Base-by-base conservation (phyloP, 768 basidiomycete genomes). In the Lactifluus volemus region DNA sequence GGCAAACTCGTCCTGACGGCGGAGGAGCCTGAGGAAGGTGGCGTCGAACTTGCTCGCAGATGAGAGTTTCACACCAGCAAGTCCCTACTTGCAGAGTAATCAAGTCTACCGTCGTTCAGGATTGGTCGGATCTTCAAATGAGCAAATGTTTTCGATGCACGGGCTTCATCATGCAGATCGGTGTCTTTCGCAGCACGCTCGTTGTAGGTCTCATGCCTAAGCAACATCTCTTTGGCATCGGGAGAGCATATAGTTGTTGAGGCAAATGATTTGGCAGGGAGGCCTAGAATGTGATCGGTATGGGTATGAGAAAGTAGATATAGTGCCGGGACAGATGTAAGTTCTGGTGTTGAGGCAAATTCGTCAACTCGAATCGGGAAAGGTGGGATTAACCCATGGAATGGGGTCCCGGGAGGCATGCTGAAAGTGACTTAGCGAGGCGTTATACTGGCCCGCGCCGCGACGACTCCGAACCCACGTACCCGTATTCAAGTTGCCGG, bases 271-370 rank as follows among this genome's bases (percentile, higher is more conserved):
- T 84, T 82, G 25, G 88, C 81, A 19, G 84, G 79, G 30, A 97
- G 78, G 4, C 95, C 93, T 47, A 73, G 74, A 55, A 92, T 79
- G 69, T 97, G 94, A 72, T 96, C 94, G 0, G 92, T 80, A 73
- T 96, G 95, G 0, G 92, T 89, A 69, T 97, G 93, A 0, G 88
- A 84, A 56, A 97, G 80, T n/a, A 97, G 81, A 70, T 91, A 83
- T 11, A 93, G 72, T 9, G 75, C 70, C 5, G 79, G 76, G 9
- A 74, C 58, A 47, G 72, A 67, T 60, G 77, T 67, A 19, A 73
- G 71, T 39, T 71, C 67, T 34, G 71, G 54, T 9, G 72, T 69
- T 48, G 72, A 68, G 3, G 82, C 76, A 72, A 98, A 98, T 63
- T 85, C 82, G 70, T 98, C 95, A 32, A 98, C 85, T 1, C 92